phyloP scores from a whole-genome alignment of 2,329 filamentous ascomycete species.

The Coleophoma crateriformis region DNA sequence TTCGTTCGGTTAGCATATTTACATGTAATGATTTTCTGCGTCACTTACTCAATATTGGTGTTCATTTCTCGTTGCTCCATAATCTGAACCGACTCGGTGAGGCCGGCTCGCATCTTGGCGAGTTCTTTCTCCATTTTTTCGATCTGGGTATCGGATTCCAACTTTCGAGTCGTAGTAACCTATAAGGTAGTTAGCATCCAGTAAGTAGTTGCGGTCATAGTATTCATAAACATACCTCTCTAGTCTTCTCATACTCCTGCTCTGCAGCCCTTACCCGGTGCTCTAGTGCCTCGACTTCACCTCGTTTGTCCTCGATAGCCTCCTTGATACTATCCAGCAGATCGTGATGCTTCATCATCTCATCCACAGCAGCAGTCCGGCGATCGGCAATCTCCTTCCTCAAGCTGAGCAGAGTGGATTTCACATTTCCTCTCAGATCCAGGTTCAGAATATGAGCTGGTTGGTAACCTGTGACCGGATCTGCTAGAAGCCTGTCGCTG shows the following conservation, averaged over 20 bases:
- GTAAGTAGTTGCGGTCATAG: neutral
- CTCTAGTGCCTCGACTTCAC: conserved; percentile 86
- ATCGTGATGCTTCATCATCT: conserved; percentile 92
- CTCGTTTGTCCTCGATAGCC: conserved; percentile 90
- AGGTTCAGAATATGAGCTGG: conserved; percentile 83
- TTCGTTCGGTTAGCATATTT: conserved; percentile 29
- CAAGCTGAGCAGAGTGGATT: conserved; percentile 69
- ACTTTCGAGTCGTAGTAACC: conserved; percentile 75
- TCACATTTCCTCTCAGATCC: conserved; percentile 78
- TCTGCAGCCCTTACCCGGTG: conserved; percentile 84
- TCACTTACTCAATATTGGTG: conserved; percentile 80
- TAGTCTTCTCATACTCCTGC: conserved; percentile 90
- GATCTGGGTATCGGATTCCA: conserved; percentile 86
- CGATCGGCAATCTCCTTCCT: conserved; percentile 92
- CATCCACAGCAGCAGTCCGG: conserved; percentile 73
- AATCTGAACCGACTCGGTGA: conserved; percentile 82
- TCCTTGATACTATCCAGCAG: conserved; percentile 92
- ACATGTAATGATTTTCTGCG: too few species aligned
- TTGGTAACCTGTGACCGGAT: conserved; percentile 80
- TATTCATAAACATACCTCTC: conserved; percentile 50
- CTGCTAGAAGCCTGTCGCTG: conserved; percentile 74
- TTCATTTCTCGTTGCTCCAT: conserved; percentile 96
- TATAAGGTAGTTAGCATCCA: conserved; percentile 10
- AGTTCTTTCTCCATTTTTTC: conserved; percentile 99
- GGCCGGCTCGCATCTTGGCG: conserved; percentile 80